These are phyloP conservation scores for Plasmodium adleri DNA, from an alignment of 169 alveolate genomes.

Conservation along the genomic window DNA sequence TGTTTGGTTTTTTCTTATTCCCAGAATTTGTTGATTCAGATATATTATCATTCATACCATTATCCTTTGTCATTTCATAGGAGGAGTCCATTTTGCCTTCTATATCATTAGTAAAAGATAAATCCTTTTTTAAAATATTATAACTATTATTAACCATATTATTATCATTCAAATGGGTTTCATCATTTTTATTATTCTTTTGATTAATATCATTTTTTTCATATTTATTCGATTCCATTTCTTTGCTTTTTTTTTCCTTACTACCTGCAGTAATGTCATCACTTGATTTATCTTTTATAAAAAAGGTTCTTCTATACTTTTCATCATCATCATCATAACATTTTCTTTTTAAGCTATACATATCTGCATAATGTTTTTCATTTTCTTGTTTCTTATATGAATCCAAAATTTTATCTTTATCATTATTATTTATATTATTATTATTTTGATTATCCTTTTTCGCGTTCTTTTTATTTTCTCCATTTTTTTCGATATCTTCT, in stretches of 20 bases:
- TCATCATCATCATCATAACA: constrained; percentile 8
- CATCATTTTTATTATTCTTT: neutral
- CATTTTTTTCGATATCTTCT: constrained; percentile 18
- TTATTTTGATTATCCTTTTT: neutral
- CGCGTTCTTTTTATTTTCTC: neutral
- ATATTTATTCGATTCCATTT: neutral
- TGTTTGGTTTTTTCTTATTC: constrained; percentile 61
- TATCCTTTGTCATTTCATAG: neutral
- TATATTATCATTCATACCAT: neutral
- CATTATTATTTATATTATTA: too few species aligned
- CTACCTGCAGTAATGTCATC: neutral
- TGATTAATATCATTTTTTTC: neutral
- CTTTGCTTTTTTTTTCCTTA: neutral
- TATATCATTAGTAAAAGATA: neutral
- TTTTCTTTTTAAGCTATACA: neutral
- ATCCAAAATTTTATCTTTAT: neutral
- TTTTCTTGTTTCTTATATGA: constrained; percentile 4
- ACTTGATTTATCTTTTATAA: neutral
- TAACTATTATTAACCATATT: neutral
- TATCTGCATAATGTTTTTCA: neutral
- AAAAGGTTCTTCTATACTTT: neutral
- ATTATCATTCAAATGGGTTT: neutral
- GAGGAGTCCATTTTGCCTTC: neutral
- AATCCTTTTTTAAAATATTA: neutral
- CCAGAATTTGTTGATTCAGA: constrained; percentile 3